These are phyloP conservation scores for Cryptococcus neoformans DNA, from an alignment of 1,284 basidiomycete genomes.

Conservation along the genomic window DNA sequence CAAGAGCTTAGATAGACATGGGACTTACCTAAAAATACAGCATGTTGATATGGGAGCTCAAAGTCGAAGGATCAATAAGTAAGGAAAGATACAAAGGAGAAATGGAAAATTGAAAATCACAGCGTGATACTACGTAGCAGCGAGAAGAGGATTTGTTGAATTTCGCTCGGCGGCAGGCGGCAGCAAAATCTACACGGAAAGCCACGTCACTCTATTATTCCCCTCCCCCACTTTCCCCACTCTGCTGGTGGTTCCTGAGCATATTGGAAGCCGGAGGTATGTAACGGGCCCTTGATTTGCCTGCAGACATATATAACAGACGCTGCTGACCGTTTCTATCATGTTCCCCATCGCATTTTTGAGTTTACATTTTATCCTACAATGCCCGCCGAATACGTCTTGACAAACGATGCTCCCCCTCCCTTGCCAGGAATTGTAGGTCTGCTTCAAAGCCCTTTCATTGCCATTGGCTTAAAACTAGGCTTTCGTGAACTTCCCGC, in stretches of 20 bases:
- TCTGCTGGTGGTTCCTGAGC: not conserved
- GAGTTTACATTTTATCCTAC: not conserved
- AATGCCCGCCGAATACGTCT: conserved; percentile 34
- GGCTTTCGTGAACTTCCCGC: not conserved
- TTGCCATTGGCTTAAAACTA: not conserved
- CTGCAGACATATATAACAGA: not conserved
- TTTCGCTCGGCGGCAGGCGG: no score
- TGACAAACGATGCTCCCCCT: conserved; percentile 36
- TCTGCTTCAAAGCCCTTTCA: not conserved
- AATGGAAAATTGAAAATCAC: not conserved
- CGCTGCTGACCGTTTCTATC: not conserved
- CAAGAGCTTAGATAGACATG: not conserved
- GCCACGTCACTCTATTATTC: conserved; percentile 2
- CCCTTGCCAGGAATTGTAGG: conserved; percentile 39
- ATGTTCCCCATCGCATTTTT: not conserved
- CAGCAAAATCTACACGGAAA: not conserved
- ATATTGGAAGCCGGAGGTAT: no score
- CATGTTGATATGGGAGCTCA: not conserved
- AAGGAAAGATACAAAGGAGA: not conserved
- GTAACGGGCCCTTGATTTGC: not conserved
- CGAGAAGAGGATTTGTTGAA: not conserved
- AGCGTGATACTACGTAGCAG: no score
- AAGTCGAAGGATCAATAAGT: not conserved
- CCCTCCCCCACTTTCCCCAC: conserved; percentile 6
- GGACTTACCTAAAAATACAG: not conserved